Conservation (phyloP, 306 rosid species). For the Lagenaria siceraria region DNA sequence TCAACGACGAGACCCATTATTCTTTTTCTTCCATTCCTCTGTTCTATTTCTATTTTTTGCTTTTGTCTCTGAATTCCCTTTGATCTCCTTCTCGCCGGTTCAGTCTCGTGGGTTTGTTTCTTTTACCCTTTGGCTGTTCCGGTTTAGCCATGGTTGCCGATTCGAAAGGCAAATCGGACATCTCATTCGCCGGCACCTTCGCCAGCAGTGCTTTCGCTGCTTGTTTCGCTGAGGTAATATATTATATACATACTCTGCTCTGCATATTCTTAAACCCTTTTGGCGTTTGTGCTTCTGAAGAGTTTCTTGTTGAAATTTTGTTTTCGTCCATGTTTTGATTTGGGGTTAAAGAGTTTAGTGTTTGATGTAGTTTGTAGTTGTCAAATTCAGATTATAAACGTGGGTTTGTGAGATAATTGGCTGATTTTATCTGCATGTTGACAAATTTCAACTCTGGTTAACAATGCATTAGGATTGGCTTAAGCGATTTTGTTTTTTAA, state of each 20-base stretch:
- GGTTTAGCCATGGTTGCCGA: constrained; percentile 38
- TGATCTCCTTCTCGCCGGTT: not conserved
- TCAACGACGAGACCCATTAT: not conserved
- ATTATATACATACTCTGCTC: not conserved
- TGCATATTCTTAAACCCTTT: not conserved
- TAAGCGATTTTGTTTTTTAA: not conserved
- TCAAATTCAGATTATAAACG: not conserved
- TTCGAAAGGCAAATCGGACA: constrained; percentile 36
- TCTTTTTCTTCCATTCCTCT: not conserved
- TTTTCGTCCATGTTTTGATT: not conserved
- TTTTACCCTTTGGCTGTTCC: not conserved
- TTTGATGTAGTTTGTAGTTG: not conserved
- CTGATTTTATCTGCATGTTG: not conserved
- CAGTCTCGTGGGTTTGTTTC: not conserved
- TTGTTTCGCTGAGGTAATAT: constrained; percentile 48
- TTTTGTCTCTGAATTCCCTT: not conserved
- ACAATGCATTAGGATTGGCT: not conserved
- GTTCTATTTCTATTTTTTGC: too few relatives aligned
- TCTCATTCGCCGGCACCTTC: constrained; percentile 47
- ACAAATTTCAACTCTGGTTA: not conserved
- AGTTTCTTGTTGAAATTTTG: not conserved
- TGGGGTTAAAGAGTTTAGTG: not conserved
- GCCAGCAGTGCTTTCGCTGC: constrained; percentile 63
- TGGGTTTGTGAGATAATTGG: not conserved
- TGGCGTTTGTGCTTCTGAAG: not conserved